phyloP scores from a whole-genome alignment of 345 rosid genomes.

The Pseudoturritis turrita region DNA sequence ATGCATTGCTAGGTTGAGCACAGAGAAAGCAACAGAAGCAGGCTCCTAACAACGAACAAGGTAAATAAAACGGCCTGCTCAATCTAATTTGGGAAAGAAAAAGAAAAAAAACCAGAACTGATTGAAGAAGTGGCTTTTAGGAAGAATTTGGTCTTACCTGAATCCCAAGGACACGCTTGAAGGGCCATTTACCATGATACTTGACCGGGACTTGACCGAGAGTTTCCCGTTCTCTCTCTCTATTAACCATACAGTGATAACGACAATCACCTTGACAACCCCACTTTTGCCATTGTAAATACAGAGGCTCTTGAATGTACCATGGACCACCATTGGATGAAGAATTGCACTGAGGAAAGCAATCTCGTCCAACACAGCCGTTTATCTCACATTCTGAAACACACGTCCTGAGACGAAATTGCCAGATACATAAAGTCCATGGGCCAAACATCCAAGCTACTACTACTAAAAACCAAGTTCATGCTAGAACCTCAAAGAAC shows the following conservation, averaged over 20 bases:
- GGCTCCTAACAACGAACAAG: slow-evolving; percentile 45
- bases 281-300: slow-evolving; percentile 62
- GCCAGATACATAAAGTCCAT: background rate
- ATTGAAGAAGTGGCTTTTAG: background rate
- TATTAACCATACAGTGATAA: slow-evolving; percentile 63
- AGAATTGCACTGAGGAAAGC: slow-evolving; percentile 65
- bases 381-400: slow-evolving; percentile 50
- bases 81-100: background rate
- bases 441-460: background rate
- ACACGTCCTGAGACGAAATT: slow-evolving; percentile 42
- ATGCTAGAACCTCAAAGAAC: background rate
- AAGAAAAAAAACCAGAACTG: background rate
- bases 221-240: slow-evolving; percentile 52
- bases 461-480: background rate
- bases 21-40: slow-evolving; percentile 70
- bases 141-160: slow-evolving; percentile 40
- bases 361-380: slow-evolving; percentile 60
- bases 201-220: slow-evolving; percentile 51
- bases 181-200: slow-evolving; percentile 90
- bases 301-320: slow-evolving; percentile 67
- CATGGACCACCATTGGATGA: slow-evolving; percentile 55
- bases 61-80: background rate
- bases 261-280: slow-evolving; percentile 73
- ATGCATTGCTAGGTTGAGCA: slow-evolving; percentile 67
- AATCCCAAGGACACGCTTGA: slow-evolving; percentile 61